Evolutionary conservation across 306 rosid species (phyloP).

Genomic region (Dalbergia oliveri): DNA sequence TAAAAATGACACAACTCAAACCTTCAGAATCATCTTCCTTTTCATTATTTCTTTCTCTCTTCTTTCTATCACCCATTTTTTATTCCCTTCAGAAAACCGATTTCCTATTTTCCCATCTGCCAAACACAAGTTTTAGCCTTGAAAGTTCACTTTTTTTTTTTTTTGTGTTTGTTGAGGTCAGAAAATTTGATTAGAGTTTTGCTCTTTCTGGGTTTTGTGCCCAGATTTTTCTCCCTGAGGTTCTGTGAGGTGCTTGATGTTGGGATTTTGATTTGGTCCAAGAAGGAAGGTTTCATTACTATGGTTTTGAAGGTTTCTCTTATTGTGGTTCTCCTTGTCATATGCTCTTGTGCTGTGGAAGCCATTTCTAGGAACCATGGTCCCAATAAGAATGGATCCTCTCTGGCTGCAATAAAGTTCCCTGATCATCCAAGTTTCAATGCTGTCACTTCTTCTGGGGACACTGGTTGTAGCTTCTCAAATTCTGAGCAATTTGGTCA

Average conservation of each 20-base stretch:
- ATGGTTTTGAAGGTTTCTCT: slow-evolving; percentile 55
- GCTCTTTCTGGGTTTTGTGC: slow-evolving; percentile 44
- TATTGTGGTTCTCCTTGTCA: slow-evolving; percentile 51
- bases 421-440: slow-evolving; percentile 74
- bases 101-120: slow-evolving; percentile 34
- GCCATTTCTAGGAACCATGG: slow-evolving; percentile 51
- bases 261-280: slow-evolving; percentile 56
- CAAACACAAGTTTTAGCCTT: slow-evolving; percentile 15
- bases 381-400: slow-evolving; percentile 64
- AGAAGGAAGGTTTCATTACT: slow-evolving; percentile 43
- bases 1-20: slow-evolving; percentile 30
- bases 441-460: slow-evolving; percentile 64
- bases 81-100: neutral
- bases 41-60: slow-evolving; percentile 26
- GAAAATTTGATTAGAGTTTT: slow-evolving; percentile 26
- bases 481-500: slow-evolving; percentile 44
- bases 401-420: slow-evolving; percentile 71
- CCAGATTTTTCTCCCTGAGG: neutral
- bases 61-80: too few relatives aligned
- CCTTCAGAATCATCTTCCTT: neutral
- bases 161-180: slow-evolving; percentile 14
- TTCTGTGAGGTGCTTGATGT: slow-evolving; percentile 42
- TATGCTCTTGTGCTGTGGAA: slow-evolving; percentile 43
- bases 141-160: slow-evolving; percentile 14
- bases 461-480: slow-evolving; percentile 63